Evolutionary conservation across 1,139 yeast species (phyloP), one percentile per base, ranked within the genome.

Genomic region (Taiozyma sp.): DNA sequence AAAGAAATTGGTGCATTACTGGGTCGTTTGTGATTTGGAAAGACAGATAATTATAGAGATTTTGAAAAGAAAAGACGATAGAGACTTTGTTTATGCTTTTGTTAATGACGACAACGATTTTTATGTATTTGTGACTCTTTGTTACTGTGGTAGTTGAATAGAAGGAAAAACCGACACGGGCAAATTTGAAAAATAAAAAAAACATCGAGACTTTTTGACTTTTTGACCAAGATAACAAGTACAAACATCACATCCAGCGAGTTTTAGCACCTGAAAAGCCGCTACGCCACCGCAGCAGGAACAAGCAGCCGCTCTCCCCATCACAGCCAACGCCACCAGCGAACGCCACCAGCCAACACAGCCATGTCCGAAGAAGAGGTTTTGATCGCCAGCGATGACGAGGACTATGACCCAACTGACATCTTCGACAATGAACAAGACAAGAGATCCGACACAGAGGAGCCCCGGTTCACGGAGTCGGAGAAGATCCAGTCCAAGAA

Each of bases 401-500:
- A 55, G 14, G 56, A 52, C 14, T 46, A 55, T 30, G 58, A 53
- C 24, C 58, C 56, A 24, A 47, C 47, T 11, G 30, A 14, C 8
- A 43, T 11, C 44, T 30, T 26, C 21, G 43, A n/a, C 40, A 19
- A 19, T 7, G 22, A 42, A 42, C 32, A 37, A 19, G 29, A 42
- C 29, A 42, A 42, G 37, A 30, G 29, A 6, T 40, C 49, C 7
- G 51, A 47, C 9, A 52, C 47, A n/a, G 45, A 42, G 22, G 52
- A 40, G 10, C 61, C 58, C 16, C 43, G 45, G 39, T 52, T 55
- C 44, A 48, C 60, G 2, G 59, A 53, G 49, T 47, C 49, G 21
- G 61, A 60, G 39, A 53, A 55, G 49, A 43, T 45, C n/a, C 53
- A 51, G 34, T 57, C 63, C 2, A 49, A 53, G 37, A 47, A 53